Evolutionary conservation across 192 early-diverging fungal species (phyloP).

Genomic region (Radiomyces spectabilis): DNA sequence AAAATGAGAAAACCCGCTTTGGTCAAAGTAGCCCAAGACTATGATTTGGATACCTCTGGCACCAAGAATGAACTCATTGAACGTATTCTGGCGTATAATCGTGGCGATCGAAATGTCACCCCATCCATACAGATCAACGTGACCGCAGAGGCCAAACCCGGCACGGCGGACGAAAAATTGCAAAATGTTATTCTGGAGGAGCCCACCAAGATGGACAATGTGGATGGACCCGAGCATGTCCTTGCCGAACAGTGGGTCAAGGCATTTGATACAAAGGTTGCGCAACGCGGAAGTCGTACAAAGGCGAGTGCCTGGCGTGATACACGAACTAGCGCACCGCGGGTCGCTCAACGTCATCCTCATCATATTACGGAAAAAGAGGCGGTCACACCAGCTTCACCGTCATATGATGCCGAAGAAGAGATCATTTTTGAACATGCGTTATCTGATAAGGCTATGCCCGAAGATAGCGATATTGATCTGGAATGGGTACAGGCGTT

Average conservation of each 20-base stretch:
- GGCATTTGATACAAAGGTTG: constrained; percentile 18
- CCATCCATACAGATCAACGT: not conserved
- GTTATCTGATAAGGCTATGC: not conserved
- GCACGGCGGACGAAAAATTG: not conserved
- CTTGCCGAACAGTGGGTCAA: constrained; percentile 9
- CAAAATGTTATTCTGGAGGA: too few species aligned
- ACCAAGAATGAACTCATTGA: constrained; percentile 21
- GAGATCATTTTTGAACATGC: too few species aligned
- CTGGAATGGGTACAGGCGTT: constrained; percentile 22
- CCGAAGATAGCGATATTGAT: constrained; percentile 7
- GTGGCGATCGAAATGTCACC: too few species aligned
- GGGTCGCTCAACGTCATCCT: too few species aligned
- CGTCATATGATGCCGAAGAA: too few species aligned
- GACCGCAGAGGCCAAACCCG: not conserved
- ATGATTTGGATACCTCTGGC: constrained; percentile 2
- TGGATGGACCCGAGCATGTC: too few species aligned
- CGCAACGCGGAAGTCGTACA: constrained; percentile 6
- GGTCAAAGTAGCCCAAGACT: constrained; percentile 4
- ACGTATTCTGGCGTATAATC: constrained; percentile 5
- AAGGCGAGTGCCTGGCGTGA: too few species aligned
- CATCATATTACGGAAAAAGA: too few species aligned
- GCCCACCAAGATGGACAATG: too few species aligned
- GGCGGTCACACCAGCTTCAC: too few species aligned
- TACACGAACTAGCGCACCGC: too few species aligned
- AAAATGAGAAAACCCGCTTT: constrained; percentile 21